Percentiles rank a stretch among this genome's conserved stretches.
Evolutionary conservation across 345 rosid species (phyloP).

Genomic region (Leavenworthia alabamica): DNA sequence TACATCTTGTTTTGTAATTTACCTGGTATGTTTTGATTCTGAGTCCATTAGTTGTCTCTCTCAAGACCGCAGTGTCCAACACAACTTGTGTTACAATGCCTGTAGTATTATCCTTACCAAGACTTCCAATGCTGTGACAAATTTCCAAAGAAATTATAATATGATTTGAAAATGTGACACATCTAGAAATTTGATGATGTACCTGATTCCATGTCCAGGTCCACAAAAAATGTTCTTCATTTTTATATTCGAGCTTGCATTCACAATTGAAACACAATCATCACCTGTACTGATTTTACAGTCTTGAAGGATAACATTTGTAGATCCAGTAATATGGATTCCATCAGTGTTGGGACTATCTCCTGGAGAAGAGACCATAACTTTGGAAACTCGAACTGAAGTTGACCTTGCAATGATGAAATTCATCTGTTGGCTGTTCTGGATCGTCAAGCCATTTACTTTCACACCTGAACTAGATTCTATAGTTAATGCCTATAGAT

Average conservation of each 20-base stretch:
- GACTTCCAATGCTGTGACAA: slow-evolving; percentile 80
- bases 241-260: slow-evolving; percentile 70
- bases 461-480: slow-evolving; percentile 78
- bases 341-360: slow-evolving; percentile 99
- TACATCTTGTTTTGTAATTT: background rate
- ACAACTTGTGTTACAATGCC: slow-evolving; percentile 84
- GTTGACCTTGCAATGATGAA: slow-evolving; percentile 68
- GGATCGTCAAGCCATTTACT: slow-evolving; percentile 77
- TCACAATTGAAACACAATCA: slow-evolving; percentile 93
- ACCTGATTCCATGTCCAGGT: slow-evolving; percentile 99
- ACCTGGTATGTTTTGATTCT: slow-evolving; percentile 99
- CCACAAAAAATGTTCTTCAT: slow-evolving; percentile 92
- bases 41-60: slow-evolving; percentile 80
- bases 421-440: slow-evolving; percentile 96
- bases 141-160: background rate
- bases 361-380: slow-evolving; percentile 78
- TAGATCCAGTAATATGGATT: slow-evolving; percentile 81
- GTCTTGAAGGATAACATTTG: slow-evolving; percentile 76
- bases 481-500: slow-evolving; percentile 83
- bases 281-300: slow-evolving; percentile 99
- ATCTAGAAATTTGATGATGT: background rate
- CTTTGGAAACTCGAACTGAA: slow-evolving; percentile 57
- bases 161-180: background rate
- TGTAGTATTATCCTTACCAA: slow-evolving; percentile 75
- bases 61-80: slow-evolving; percentile 80